phyloP scores from a whole-genome alignment of 1,284 basidiomycete species.

The Violaceomyces palustris region DNA sequence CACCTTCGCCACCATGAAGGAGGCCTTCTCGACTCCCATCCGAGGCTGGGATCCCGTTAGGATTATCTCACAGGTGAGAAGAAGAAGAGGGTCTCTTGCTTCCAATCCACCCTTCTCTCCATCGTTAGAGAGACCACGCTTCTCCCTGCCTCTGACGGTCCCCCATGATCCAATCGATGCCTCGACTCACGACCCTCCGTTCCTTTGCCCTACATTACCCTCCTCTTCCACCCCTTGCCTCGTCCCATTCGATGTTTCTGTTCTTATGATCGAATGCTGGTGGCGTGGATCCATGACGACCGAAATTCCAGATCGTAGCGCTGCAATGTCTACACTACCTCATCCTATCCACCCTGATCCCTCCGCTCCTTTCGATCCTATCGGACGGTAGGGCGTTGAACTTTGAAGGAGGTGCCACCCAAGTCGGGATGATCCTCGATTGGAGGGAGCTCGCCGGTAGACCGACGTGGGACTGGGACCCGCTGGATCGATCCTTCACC shows the following conservation, averaged over 20 bases:
- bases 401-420: constrained; percentile 79
- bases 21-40: constrained; percentile 19
- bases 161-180: neutral
- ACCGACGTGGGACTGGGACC: constrained; percentile 62
- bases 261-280: neutral
- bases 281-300: neutral
- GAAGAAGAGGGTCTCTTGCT: constrained; percentile 3
- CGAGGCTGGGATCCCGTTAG: constrained; percentile 24
- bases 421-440: constrained; percentile 90
- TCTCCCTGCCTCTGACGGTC: neutral
- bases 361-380: constrained; percentile 70
- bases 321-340: constrained; percentile 90
- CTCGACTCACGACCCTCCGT: neutral
- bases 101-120: neutral
- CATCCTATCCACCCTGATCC: constrained; percentile 73
- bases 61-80: constrained; percentile 7
- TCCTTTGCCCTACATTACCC: neutral
- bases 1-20: constrained; percentile 29
- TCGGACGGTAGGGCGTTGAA: constrained; percentile 65
- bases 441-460: constrained; percentile 80
- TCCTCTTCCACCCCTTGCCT: neutral
- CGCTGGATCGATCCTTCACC: no score
- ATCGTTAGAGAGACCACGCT: neutral
- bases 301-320: constrained; percentile 68
- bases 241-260: neutral